Evolutionary conservation across 441 rosid species (phyloP), one percentile per base, ranked within the genome.

Genomic region (Croton setiger): DNA sequence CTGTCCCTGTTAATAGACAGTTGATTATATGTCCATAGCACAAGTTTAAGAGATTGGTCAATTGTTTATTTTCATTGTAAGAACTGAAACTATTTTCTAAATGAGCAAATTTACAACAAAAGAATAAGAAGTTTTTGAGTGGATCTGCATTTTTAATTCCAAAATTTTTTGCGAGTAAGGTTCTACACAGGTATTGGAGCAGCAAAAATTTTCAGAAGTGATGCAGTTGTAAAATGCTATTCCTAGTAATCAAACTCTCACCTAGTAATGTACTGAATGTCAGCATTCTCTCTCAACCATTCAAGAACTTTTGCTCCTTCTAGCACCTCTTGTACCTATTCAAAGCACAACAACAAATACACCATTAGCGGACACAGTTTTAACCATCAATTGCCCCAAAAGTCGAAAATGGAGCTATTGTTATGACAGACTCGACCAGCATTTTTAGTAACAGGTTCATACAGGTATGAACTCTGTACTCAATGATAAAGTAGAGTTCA

Each of bases 291-390:
- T 86, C 81, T 88, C 77, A 94, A 77, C 97, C 98, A 94, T 72
- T 91, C 97, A 49, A 94, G 93, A 82, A 94, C 97, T 80, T 88
- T 91, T 36, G 97, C 97, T 70, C 96, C 98, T 75, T 94, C 97
- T 23, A 94, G 80, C 58, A 91, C 74, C 65, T 94, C 98, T 85
- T 85, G 93, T 66, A 94, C 98, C 97, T 91, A 76, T 60, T 41
- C 73, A 72, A 47, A 10, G 60, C 60, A 7, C 5, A 23, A 31
- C 12, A 63, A 44, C 45, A 54, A 33, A 43, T 11, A 4, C 21
- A 13, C 53, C 58, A 15, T 12, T 52, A 49, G 54, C 5, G 54
- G 14, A 20, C 4, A 45, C 18, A 15, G 44, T 11, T 23, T 15
- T 44, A 5, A 0, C 20, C 12, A 47, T 27, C 1, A 18, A 21